Conservation (phyloP, 768 basidiomycete species). For the Asterophora parasitica region DNA sequence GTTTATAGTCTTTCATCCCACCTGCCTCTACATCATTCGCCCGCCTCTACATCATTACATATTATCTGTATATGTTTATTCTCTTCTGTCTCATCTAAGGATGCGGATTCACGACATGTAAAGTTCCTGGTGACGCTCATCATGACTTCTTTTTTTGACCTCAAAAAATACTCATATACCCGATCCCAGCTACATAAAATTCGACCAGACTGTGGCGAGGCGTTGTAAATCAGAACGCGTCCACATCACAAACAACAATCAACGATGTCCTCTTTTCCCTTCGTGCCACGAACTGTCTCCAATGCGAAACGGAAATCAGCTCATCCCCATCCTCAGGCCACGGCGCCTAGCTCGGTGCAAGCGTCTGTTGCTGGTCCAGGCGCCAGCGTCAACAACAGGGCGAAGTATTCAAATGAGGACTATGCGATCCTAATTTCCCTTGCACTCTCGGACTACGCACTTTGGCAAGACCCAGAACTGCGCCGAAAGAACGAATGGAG, state of each 20-base stretch:
- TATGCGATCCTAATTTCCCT: slow-evolving; percentile 47
- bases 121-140: too few species aligned
- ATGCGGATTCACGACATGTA: too few species aligned
- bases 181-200: too few species aligned
- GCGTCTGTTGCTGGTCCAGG: background rate
- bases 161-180: too few species aligned
- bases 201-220: too few species aligned
- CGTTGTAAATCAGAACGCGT: too few species aligned
- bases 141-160: background rate
- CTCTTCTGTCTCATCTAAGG: background rate
- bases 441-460: slow-evolving; percentile 63
- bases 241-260: slow-evolving; percentile 3
- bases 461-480: slow-evolving; percentile 61
- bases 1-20: too few species aligned
- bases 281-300: slow-evolving; percentile 45
- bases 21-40: too few species aligned
- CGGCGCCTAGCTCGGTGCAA: background rate
- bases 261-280: slow-evolving; percentile 32
- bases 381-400: background rate
- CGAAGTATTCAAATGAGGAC: slow-evolving; percentile 30
- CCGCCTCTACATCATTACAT: background rate
- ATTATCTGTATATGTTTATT: background rate
- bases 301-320: slow-evolving; percentile 23
- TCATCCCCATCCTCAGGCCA: background rate
- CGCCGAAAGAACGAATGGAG: slow-evolving; percentile 42